Percentiles rank a stretch among this genome's conserved stretches.
Conservation (phyloP, 176 grass and related monocot species). For the Paspalum vaginatum region DNA sequence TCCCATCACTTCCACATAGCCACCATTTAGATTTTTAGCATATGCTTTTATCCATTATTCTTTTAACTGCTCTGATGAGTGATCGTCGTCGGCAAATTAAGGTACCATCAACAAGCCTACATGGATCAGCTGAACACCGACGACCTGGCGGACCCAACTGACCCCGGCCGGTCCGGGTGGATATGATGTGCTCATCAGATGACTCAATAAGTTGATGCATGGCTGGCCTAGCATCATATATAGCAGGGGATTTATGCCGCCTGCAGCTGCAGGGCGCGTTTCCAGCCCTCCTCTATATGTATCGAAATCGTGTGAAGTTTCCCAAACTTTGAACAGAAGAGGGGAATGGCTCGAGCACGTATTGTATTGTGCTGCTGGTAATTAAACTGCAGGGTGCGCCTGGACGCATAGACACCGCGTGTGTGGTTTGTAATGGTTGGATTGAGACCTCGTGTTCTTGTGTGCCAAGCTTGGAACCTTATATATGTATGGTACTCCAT, state of each 20-base stretch:
- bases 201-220: neutral
- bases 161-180: slow-evolving; percentile 39
- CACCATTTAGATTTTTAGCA: no score
- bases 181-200: slow-evolving; percentile 32
- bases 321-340: no score
- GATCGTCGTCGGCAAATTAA: neutral
- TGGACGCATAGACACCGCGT: no score
- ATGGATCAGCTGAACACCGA: slow-evolving; percentile 46
- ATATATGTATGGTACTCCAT: neutral
- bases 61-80: neutral
- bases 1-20: no score
- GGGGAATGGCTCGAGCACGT: no score
- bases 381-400: no score
- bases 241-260: no score
- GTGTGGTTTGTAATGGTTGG: no score
- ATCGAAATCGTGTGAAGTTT: no score
- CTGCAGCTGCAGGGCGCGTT: no score
- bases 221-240: neutral
- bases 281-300: no score
- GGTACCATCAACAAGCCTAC: slow-evolving; percentile 43
- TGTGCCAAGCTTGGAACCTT: neutral
- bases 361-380: no score
- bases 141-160: slow-evolving; percentile 26
- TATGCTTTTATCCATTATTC: neutral
- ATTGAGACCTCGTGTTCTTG: neutral